A percentile compares a stretch with the other conserved stretches of the same genome.
phyloP scores from a whole-genome alignment of 1,284 basidiomycete species.

The Cryptococcus sp. region DNA sequence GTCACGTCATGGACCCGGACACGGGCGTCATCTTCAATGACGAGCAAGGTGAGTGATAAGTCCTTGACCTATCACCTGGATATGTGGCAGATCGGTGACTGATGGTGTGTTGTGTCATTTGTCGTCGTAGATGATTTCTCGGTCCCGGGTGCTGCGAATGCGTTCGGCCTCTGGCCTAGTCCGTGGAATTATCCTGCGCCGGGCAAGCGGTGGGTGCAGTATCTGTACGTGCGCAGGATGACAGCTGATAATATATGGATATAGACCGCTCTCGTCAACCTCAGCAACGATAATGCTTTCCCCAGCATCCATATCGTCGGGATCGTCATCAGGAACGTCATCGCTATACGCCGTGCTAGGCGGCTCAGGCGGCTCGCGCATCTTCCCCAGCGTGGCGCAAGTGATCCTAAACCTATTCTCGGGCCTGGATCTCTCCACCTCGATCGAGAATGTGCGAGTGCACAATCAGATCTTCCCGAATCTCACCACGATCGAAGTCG shows the following conservation, averaged over 20 bases:
- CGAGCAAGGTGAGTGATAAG: constrained; percentile 56
- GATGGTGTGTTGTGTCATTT: background rate
- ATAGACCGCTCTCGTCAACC: constrained; percentile 74
- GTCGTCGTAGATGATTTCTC: constrained; percentile 73
- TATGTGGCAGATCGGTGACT: background rate
- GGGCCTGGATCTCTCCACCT: constrained; percentile 74
- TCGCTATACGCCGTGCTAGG: constrained; percentile 73
- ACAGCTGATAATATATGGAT: background rate
- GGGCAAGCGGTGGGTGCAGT: constrained; percentile 63
- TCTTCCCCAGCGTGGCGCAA: constrained; percentile 79
- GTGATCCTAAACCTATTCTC: constrained; percentile 78
- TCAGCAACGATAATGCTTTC: constrained; percentile 77
- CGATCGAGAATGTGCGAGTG: constrained; percentile 84
- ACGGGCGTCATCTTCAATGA: constrained; percentile 89
- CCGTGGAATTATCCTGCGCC: constrained; percentile 87
- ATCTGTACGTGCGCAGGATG: background rate
- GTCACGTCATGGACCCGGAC: constrained; percentile 73
- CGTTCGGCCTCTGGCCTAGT: constrained; percentile 79
- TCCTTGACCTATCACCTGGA: background rate
- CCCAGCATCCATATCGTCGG: background rate
- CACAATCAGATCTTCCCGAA: constrained; percentile 85
- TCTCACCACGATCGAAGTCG: constrained; percentile 64
- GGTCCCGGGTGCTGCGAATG: constrained; percentile 74
- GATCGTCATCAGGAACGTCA: constrained; percentile 57
- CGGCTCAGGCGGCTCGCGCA: constrained; percentile 82